Conservation (phyloP, 495 filamentous ascomycete genomes). For the Polyplosphaeria fusca region DNA sequence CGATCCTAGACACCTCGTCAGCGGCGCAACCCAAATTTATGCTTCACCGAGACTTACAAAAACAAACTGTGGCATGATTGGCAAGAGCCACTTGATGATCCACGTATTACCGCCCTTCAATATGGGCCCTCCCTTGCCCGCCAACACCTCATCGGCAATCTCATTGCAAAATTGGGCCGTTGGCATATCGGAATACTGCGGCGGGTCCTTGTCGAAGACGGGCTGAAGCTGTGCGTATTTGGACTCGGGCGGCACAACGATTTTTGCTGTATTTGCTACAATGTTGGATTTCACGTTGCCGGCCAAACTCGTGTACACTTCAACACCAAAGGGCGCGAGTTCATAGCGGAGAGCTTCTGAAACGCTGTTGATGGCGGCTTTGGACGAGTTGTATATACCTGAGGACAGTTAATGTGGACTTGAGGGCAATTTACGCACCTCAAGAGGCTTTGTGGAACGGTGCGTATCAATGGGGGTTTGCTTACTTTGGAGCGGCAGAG, state of each 20-base stretch:
- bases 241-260: background rate
- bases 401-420: too few species aligned
- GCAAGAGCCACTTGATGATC: background rate
- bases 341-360: slow-evolving; percentile 51
- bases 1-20: too few species aligned
- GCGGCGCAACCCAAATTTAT: too few species aligned
- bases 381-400: slow-evolving; percentile 51
- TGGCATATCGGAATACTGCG: background rate
- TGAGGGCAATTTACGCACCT: too few species aligned
- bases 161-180: background rate
- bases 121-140: background rate
- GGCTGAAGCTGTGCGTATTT: background rate
- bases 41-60: too few species aligned
- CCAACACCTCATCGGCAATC: slow-evolving; percentile 1
- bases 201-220: background rate
- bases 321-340: slow-evolving; percentile 50
- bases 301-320: slow-evolving; percentile 43
- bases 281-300: slow-evolving; percentile 42
- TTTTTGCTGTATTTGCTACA: background rate
- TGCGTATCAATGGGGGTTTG: background rate
- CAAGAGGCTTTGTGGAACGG: too few species aligned
- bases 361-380: slow-evolving; percentile 51
- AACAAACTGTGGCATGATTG: background rate
- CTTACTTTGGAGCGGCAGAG: slow-evolving; percentile 1
- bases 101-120: background rate